Percentiles rank a stretch among this genome's conserved stretches.
These are phyloP conservation scores for Pulveroboletus sp. DNA, from an alignment of 768 basidiomycete species.

Conservation along the genomic window DNA sequence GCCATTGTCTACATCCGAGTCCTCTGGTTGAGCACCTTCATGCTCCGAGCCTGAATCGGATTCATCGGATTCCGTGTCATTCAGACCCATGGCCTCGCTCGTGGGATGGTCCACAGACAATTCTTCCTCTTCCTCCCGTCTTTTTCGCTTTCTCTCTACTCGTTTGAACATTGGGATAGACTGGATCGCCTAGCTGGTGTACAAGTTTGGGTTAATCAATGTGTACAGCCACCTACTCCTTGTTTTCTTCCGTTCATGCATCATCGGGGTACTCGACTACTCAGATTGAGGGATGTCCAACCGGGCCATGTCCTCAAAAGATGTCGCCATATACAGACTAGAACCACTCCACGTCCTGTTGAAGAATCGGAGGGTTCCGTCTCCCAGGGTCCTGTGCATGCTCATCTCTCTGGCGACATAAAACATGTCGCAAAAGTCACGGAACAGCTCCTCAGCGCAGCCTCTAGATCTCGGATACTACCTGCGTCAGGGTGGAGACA, in stretches of 20 bases:
- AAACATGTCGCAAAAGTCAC: slow-evolving; percentile 18
- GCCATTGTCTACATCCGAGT: slow-evolving; percentile 16
- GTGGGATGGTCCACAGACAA: slow-evolving; percentile 60
- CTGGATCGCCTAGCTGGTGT: not conserved
- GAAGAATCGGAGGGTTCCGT: not conserved
- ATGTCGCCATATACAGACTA: not conserved
- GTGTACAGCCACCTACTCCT: slow-evolving; percentile 23
- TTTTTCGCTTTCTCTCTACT: slow-evolving; percentile 59
- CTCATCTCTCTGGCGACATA: slow-evolving; percentile 1
- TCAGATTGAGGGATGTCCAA: slow-evolving; percentile 16
- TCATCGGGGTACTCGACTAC: slow-evolving; percentile 17
- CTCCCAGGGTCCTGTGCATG: not conserved
- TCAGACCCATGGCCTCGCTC: slow-evolving; percentile 59
- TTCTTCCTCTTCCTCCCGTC: slow-evolving; percentile 58
- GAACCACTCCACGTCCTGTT: not conserved
- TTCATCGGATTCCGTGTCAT: slow-evolving; percentile 76
- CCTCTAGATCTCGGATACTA: slow-evolving; percentile 22
- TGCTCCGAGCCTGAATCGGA: slow-evolving; percentile 45
- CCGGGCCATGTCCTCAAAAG: slow-evolving; percentile 11
- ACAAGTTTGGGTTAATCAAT: not conserved
- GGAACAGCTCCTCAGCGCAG: slow-evolving; percentile 33
- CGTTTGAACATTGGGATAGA: slow-evolving; percentile 66
- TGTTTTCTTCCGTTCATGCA: slow-evolving; percentile 31
- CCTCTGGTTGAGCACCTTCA: slow-evolving; percentile 29
- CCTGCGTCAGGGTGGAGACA: slow-evolving; percentile 35